A percentile compares a stretch with the other conserved stretches of the same genome.
Conservation (phyloP, 2,329 filamentous ascomycete species). For the Dothidotthia symphoricarpi region DNA sequence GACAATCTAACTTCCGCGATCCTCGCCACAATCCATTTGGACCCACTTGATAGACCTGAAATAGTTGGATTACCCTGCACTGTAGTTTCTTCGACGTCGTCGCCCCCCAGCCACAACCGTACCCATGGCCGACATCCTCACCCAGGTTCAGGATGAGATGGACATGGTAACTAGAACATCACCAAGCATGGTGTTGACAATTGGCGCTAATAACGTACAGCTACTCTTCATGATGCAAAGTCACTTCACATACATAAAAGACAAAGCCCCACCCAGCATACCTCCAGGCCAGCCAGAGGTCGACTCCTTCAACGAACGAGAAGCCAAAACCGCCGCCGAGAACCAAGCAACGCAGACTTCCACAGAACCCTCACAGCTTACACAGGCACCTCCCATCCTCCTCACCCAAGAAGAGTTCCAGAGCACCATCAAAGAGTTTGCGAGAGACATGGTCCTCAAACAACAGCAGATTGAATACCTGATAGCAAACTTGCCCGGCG, state of each 20-base stretch:
- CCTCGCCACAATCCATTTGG: too few species aligned
- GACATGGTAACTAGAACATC: constrained; percentile 63
- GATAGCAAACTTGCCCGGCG: constrained; percentile 70
- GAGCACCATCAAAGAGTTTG: constrained; percentile 68
- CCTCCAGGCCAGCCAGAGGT: constrained; percentile 46
- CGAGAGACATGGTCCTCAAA: constrained; percentile 72
- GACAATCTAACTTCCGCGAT: too few species aligned
- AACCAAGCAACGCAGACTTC: constrained; percentile 13
- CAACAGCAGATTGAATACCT: constrained; percentile 80
- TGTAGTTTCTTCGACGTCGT: too few species aligned
- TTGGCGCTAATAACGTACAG: constrained; percentile 22
- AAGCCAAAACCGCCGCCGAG: constrained; percentile 24
- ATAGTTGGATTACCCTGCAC: too few species aligned
- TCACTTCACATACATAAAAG: constrained; percentile 46
- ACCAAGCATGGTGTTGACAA: background rate
- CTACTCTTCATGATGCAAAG: constrained; percentile 51
- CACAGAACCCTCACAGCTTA: constrained; percentile 11
- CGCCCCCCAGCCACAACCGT: background rate
- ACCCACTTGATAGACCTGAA: too few species aligned
- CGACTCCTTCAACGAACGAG: constrained; percentile 32
- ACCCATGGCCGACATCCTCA: constrained; percentile 71
- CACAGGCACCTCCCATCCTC: constrained; percentile 12
- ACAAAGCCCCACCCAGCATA: constrained; percentile 42
- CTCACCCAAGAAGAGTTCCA: constrained; percentile 53
- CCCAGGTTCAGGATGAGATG: constrained; percentile 80